Conservation (phyloP, 495 filamentous ascomycete genomes). For the Hypoxylon lienhwacheense region DNA sequence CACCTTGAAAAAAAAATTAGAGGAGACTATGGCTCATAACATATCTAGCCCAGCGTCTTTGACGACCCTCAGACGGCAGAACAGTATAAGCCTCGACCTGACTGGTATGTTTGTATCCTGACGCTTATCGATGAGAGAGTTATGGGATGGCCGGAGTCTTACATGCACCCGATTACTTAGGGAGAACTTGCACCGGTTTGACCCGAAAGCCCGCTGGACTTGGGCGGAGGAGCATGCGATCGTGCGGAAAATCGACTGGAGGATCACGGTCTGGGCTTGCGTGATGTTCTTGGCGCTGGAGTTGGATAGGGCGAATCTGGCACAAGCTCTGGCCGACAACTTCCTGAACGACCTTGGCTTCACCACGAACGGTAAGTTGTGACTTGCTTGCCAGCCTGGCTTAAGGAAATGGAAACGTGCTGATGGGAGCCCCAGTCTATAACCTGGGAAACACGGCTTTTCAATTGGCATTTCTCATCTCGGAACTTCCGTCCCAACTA, state of each 20-base stretch:
- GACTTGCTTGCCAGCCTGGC: not conserved
- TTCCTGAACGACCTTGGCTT: slow-evolving; percentile 62
- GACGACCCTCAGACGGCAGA: slow-evolving; percentile 52
- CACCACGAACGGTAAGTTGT: slow-evolving; percentile 64
- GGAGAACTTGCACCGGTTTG: slow-evolving; percentile 67
- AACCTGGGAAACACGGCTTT: slow-evolving; percentile 77
- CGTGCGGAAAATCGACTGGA: slow-evolving; percentile 54
- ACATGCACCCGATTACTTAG: too few species aligned
- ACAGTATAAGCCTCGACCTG: slow-evolving; percentile 53
- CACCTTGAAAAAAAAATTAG: not conserved
- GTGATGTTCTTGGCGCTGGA: slow-evolving; percentile 82
- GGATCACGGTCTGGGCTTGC: slow-evolving; percentile 60
- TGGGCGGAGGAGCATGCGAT: slow-evolving; percentile 68
- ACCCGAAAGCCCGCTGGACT: slow-evolving; percentile 71
- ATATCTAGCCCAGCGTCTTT: slow-evolving; percentile 41
- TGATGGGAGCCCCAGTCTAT: slow-evolving; percentile 52
- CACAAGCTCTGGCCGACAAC: slow-evolving; percentile 71
- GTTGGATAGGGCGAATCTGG: slow-evolving; percentile 73
- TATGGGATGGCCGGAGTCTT: too few species aligned
- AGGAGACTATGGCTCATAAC: not conserved
- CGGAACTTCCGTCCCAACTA: slow-evolving; percentile 74
- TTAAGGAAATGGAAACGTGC: not conserved
- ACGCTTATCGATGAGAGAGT: too few species aligned
- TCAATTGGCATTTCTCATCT: slow-evolving; percentile 63
- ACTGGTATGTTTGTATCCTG: slow-evolving; percentile 45